Evolutionary conservation across 2,329 filamentous ascomycete genomes (phyloP), one percentile per base, ranked within the genome.

Genomic region (Fusarium kyushuense): DNA sequence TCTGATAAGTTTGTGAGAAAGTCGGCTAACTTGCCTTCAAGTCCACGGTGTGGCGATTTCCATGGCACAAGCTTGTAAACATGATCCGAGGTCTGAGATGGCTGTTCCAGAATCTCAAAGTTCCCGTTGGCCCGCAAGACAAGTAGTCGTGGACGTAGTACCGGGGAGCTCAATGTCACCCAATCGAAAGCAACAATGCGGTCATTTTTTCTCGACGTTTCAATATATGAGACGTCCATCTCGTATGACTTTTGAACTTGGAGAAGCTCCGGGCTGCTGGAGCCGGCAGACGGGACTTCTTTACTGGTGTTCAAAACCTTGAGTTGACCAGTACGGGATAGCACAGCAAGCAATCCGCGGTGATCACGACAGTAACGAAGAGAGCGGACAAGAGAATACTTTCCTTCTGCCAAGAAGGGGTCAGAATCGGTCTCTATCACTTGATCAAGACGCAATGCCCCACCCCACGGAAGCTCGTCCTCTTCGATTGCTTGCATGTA

Each of bases 131-230:
- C 86, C 27, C 88, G 83, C 27, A 90, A 76, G 3, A 87, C 87
- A 25, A 90, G 75, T 38, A 88, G 78, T n/a, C 88, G 83, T 30
- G 87, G 87, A 25, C 84, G 84, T 48, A 89, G 73, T 16, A 83
- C 82, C 5, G 86, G 80, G 5, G 85, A 87, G 13, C 84, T 81
- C 46, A 89, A 79, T 5, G 86, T 89, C 12, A 90, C 79, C 88
- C 89, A 91, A 74, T 91, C 89, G 74, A 90, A 90, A 0, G 88
- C 90, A 10, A 90, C 87, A 32, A 90, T 89, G 21, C 86, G 84
- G 56, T 90, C 86, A 69, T 84, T 83, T 75, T 85, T 85, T 67
- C 83, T 80, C 32, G 80, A 79, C 32, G 80, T 78, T 51, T 86
- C 84, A 27, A 82, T 79, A 68, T 85, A 89, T 19, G 84, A 82